Evolutionary conservation across 768 basidiomycete genomes (phyloP).

Genomic region (Suillus subaureus): DNA sequence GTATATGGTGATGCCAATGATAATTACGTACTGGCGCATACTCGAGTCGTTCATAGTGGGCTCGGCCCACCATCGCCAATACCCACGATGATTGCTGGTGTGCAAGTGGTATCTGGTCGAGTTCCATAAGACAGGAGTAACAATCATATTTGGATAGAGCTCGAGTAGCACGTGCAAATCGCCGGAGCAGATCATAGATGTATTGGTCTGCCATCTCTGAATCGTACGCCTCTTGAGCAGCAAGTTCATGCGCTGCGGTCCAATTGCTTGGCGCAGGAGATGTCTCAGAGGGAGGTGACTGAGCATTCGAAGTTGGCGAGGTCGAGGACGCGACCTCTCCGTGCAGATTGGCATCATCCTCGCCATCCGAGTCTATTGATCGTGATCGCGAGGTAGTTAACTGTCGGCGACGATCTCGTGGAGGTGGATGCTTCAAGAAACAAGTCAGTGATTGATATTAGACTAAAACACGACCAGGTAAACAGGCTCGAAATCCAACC

Average conservation of each 20-base stretch:
- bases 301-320: slow-evolving; percentile 57
- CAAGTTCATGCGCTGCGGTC: slow-evolving; percentile 69
- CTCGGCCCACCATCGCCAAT: slow-evolving; percentile 80
- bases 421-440: slow-evolving; percentile 32
- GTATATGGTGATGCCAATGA: slow-evolving; percentile 17
- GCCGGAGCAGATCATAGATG: slow-evolving; percentile 78
- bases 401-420: slow-evolving; percentile 63
- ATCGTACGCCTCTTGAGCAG: slow-evolving; percentile 71
- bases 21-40: slow-evolving; percentile 76
- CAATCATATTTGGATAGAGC: slow-evolving; percentile 78
- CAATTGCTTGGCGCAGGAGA: slow-evolving; percentile 64
- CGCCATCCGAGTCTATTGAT: slow-evolving; percentile 71
- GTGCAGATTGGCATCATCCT: slow-evolving; percentile 56
- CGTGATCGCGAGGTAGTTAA: slow-evolving; percentile 55
- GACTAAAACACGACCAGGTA: slow-evolving; percentile 5
- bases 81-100: slow-evolving; percentile 80
- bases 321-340: slow-evolving; percentile 59
- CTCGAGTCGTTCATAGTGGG: slow-evolving; percentile 88
- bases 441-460: slow-evolving; percentile 36
- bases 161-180: slow-evolving; percentile 80
- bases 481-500: slow-evolving; percentile 4
- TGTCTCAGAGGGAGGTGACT: slow-evolving; percentile 66
- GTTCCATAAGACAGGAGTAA: slow-evolving; percentile 68
- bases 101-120: slow-evolving; percentile 72
- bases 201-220: slow-evolving; percentile 78